Percentiles rank a stretch among this genome's conserved stretches.
phyloP scores from a whole-genome alignment of 1,139 yeast genomes.

The Blastobotrys persicus region DNA sequence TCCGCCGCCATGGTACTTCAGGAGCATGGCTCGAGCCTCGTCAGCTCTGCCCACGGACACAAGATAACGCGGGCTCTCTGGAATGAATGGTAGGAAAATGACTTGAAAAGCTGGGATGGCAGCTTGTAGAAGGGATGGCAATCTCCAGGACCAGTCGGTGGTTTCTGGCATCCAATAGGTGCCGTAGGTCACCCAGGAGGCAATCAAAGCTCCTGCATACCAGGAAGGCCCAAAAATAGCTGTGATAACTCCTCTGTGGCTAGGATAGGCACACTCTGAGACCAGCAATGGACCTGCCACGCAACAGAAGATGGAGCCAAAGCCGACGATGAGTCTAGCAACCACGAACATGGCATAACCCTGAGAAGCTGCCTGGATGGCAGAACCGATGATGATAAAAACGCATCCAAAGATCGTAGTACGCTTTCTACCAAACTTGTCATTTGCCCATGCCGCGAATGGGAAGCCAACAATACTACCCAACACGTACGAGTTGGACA shows the following conservation, averaged over 20 bases:
- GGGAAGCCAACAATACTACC: conserved; percentile 36
- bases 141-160: conserved; percentile 33
- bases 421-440: conserved; percentile 47
- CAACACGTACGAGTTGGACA: conserved; percentile 47
- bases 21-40: conserved; percentile 20
- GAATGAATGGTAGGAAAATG: conserved; percentile 34
- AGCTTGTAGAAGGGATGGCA: conserved; percentile 38
- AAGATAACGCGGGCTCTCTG: conserved; percentile 59
- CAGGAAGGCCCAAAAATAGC: conserved; percentile 50
- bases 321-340: conserved; percentile 47
- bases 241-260: conserved; percentile 48
- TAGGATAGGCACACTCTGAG: conserved; percentile 41
- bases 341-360: conserved; percentile 45
- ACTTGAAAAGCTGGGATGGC: conserved; percentile 34
- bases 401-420: conserved; percentile 42
- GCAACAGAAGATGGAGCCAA: conserved; percentile 50
- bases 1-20: conserved; percentile 15
- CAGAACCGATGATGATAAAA: conserved; percentile 44
- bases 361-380: conserved; percentile 44
- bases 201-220: conserved; percentile 54
- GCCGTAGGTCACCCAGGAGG: conserved; percentile 55
- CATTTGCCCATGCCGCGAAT: conserved; percentile 37
- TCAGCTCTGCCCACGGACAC: conserved; percentile 42
- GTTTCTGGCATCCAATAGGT: conserved; percentile 31
- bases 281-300: conserved; percentile 43